Percentiles rank a stretch among this genome's conserved stretches.
Evolutionary conservation across 1,284 basidiomycete genomes (phyloP).

Genomic region (Apiotrichum porosum): DNA sequence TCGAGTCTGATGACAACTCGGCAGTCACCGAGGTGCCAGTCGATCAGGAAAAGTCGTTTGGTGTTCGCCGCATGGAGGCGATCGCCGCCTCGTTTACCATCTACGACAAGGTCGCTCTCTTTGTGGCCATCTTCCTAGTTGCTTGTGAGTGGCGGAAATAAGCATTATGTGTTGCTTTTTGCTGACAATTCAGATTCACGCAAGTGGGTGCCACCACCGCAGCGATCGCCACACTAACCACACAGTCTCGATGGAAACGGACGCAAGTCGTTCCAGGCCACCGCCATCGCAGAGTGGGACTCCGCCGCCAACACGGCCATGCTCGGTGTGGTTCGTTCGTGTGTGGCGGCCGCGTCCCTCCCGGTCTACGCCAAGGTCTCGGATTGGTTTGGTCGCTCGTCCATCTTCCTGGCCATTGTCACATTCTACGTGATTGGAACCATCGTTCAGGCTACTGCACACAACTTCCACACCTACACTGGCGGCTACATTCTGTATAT

Average conservation of each 20-base stretch:
- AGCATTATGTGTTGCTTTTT: too few relatives aligned
- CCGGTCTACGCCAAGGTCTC: conserved; percentile 42
- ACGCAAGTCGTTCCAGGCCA: conserved; percentile 4
- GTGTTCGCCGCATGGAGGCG: conserved; percentile 17
- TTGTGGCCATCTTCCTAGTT: conserved; percentile 7
- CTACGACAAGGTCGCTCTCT: conserved; percentile 3
- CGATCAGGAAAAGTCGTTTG: conserved; percentile 6
- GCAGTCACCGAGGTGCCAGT: too few relatives aligned
- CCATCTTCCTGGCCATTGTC: conserved; percentile 42
- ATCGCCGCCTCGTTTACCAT: conserved; percentile 5
- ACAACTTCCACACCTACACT: conserved; percentile 37
- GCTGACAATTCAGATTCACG: conserved; percentile 6
- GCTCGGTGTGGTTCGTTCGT: conserved; percentile 26
- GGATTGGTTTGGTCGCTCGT: conserved; percentile 48
- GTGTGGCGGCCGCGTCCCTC: conserved; percentile 51
- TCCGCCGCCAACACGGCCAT: conserved; percentile 1
- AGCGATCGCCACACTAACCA: background rate
- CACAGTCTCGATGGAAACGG: background rate
- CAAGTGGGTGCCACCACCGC: background rate
- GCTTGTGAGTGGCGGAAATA: conserved; percentile 11
- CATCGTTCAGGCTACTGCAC: conserved; percentile 43
- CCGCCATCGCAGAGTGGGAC: conserved; percentile 6
- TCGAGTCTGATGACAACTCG: too few relatives aligned
- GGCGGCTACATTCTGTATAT: conserved; percentile 44
- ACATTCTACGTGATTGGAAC: conserved; percentile 48